Evolutionary conservation across 1,284 basidiomycete species (phyloP).

Genomic region (Melampsora americana): DNA sequence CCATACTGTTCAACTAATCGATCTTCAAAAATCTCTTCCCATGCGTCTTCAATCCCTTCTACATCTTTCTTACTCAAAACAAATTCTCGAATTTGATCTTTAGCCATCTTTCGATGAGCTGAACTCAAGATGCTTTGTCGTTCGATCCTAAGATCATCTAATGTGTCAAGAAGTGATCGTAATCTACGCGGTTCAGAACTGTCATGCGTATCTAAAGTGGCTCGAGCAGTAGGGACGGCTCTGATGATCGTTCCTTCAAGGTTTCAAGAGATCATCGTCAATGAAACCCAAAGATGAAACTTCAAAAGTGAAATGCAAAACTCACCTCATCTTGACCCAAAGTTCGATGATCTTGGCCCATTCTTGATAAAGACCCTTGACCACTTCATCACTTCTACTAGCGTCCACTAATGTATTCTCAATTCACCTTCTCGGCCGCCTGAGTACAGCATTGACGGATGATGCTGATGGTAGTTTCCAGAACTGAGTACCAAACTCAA

Average conservation of each 20-base stretch:
- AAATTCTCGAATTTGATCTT: constrained; percentile 8
- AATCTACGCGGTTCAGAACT: constrained; percentile 11
- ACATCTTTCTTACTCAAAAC: constrained; percentile 8
- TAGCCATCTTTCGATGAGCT: not conserved
- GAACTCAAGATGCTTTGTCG: constrained; percentile 13
- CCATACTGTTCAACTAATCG: constrained; percentile 16
- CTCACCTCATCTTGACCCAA: constrained; percentile 55
- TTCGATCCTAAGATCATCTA: constrained; percentile 22
- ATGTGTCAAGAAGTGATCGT: constrained; percentile 29
- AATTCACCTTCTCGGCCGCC: constrained; percentile 70
- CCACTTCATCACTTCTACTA: constrained; percentile 68
- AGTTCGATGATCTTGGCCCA: constrained; percentile 73
- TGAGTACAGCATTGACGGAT: constrained; percentile 71
- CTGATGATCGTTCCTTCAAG: constrained; percentile 20
- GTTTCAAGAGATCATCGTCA: not conserved
- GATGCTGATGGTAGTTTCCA: constrained; percentile 66
- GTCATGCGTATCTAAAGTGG: not conserved
- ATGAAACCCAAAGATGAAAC: not conserved
- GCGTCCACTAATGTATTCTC: constrained; percentile 71
- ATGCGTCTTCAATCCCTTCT: constrained; percentile 10
- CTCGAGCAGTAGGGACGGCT: constrained; percentile 10
- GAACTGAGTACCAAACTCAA: constrained; percentile 58
- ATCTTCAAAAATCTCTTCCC: constrained; percentile 23
- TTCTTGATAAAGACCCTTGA: constrained; percentile 77
- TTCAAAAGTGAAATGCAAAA: not conserved